A percentile compares a stretch with the other conserved stretches of the same genome.
Evolutionary conservation across 2,329 filamentous ascomycete genomes (phyloP).

Genomic region (Neoarthrinium moseri): DNA sequence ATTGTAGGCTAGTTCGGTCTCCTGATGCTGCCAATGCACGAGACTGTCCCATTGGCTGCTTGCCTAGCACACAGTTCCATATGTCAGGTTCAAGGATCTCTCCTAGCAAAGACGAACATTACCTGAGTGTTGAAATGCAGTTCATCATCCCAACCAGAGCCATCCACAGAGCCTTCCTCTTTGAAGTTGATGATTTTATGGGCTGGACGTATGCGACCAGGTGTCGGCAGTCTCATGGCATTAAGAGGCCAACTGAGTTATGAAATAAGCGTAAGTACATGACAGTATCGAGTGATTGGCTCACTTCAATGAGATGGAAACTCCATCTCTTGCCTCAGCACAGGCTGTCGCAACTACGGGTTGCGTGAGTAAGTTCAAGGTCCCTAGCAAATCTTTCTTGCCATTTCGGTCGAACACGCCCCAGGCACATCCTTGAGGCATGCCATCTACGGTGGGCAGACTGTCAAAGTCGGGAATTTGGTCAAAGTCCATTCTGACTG

Average conservation of each 20-base stretch:
- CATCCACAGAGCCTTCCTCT: slow-evolving; percentile 24
- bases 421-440: slow-evolving; percentile 50
- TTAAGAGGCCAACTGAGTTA: slow-evolving; percentile 44
- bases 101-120: too few relatives aligned
- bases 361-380: slow-evolving; percentile 51
- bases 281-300: too few relatives aligned
- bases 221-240: slow-evolving; percentile 34
- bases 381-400: slow-evolving; percentile 48
- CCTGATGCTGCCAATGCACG: slow-evolving; percentile 44
- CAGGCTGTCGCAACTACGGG: slow-evolving; percentile 39
- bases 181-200: slow-evolving; percentile 36
- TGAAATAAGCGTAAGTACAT: too few relatives aligned
- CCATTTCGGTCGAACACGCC: slow-evolving; percentile 50
- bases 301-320: slow-evolving; percentile 54
- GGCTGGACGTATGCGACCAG: slow-evolving; percentile 30
- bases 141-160: slow-evolving; percentile 44
- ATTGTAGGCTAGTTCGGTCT: slow-evolving; percentile 48
- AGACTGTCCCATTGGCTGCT: slow-evolving; percentile 58
- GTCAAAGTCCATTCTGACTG: slow-evolving; percentile 16
- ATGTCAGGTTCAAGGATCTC: too few relatives aligned
- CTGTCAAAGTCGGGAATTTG: slow-evolving; percentile 42
- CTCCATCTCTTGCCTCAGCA: slow-evolving; percentile 43
- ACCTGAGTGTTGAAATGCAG: slow-evolving; percentile 55
- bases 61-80: not conserved
- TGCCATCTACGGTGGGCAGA: slow-evolving; percentile 39